Conservation (phyloP, 2,329 filamentous ascomycete genomes). For the Myriosclerotinia curreyana region DNA sequence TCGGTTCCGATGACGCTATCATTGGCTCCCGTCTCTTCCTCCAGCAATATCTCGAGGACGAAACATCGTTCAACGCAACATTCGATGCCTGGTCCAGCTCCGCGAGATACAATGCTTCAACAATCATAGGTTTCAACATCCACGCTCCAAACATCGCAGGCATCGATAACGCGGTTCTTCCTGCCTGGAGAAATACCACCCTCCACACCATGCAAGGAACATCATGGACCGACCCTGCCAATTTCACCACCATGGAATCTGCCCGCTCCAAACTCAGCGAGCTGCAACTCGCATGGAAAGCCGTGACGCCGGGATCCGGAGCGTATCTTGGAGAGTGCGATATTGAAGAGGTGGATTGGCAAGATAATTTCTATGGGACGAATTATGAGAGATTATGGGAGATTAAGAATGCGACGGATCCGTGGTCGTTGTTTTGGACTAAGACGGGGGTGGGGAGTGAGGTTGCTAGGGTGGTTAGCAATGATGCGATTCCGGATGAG, state of each 20-base stretch:
- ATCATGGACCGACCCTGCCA: constrained; percentile 17
- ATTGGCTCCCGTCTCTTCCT: constrained; percentile 45
- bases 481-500: constrained; percentile 16
- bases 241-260: constrained; percentile 9
- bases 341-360: constrained; percentile 23
- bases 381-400: constrained; percentile 25
- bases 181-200: constrained; percentile 27
- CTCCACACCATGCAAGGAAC: constrained; percentile 25
- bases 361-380: constrained; percentile 43
- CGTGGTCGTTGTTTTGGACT: constrained; percentile 27
- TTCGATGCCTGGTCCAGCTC: constrained; percentile 35
- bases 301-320: constrained; percentile 22
- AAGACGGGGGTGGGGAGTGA: constrained; percentile 28
- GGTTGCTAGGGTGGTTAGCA: constrained; percentile 40
- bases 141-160: constrained; percentile 3
- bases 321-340: constrained; percentile 25
- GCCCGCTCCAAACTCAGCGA: constrained; percentile 23
- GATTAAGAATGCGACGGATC: constrained; percentile 27
- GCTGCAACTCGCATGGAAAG: constrained; percentile 23
- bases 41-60: constrained; percentile 40
- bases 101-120: neutral
- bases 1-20: constrained; percentile 37
- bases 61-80: constrained; percentile 30
- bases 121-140: constrained; percentile 16
- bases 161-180: constrained; percentile 41